These are phyloP conservation scores for Hanseniaspora vineae DNA, from an alignment of 805 yeast species.

Conservation along the genomic window DNA sequence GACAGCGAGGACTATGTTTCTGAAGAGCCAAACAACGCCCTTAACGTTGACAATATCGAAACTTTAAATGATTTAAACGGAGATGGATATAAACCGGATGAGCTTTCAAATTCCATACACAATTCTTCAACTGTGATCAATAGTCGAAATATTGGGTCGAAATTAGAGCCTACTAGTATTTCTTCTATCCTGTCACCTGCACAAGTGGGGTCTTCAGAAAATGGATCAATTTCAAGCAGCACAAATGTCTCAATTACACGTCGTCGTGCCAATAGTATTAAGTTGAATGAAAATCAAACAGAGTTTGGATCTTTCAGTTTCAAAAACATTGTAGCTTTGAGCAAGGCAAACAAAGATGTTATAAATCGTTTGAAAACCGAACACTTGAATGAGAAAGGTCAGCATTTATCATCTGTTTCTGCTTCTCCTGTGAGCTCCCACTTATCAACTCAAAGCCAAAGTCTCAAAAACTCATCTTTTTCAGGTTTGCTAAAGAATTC, in stretches of 20 bases:
- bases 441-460: slow-evolving; percentile 2
- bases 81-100: too few species aligned
- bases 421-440: slow-evolving; percentile 25
- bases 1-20: slow-evolving; percentile 21
- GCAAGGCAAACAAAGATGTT: slow-evolving; percentile 86
- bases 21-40: slow-evolving; percentile 10
- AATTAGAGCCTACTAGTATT: slow-evolving; percentile 1
- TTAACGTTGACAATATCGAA: too few species aligned
- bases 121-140: too few species aligned
- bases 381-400: slow-evolving; percentile 34
- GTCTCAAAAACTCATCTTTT: slow-evolving; percentile 1
- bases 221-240: background rate
- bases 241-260: background rate
- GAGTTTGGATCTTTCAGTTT: slow-evolving; percentile 92
- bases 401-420: slow-evolving; percentile 23
- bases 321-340: slow-evolving; percentile 78
- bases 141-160: too few species aligned
- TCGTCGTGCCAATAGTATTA: slow-evolving; percentile 51
- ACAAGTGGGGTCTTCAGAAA: background rate
- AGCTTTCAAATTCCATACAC: too few species aligned
- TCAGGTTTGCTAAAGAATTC: slow-evolving; percentile 1
- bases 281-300: slow-evolving; percentile 51
- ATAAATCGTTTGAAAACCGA: slow-evolving; percentile 78
- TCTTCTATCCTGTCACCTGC: slow-evolving; percentile 2
- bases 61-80: too few species aligned